phyloP scores from a whole-genome alignment of 257 asterid species.

The Solanum corneliomulleri region DNA sequence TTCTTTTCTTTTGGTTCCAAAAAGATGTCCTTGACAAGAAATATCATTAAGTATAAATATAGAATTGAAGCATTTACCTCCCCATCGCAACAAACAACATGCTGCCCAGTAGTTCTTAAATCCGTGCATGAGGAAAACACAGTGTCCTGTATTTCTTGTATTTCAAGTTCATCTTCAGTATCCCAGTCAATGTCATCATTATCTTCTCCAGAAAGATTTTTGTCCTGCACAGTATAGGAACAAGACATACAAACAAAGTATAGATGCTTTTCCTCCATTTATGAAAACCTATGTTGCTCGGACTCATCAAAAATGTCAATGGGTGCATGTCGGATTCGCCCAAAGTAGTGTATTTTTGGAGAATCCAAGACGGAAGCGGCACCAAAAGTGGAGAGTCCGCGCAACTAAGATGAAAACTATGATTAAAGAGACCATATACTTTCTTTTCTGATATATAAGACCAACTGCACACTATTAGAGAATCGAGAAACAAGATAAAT shows the following conservation, averaged over 20 bases:
- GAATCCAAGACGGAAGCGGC: too few relatives aligned
- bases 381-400: too few relatives aligned
- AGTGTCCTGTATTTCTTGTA: not conserved
- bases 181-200: constrained; percentile 22
- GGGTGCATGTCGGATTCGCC: too few relatives aligned
- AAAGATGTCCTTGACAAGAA: not conserved
- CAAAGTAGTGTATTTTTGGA: too few relatives aligned
- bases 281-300: not conserved
- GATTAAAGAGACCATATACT: not conserved
- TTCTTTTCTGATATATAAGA: not conserved
- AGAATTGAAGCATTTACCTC: not conserved
- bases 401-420: not conserved
- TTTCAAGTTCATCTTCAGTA: constrained; percentile 31
- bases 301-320: too few relatives aligned
- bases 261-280: not conserved
- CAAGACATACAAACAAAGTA: not conserved
- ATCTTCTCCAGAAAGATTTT: constrained; percentile 9
- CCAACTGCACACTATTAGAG: not conserved
- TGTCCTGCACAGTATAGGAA: constrained; percentile 4
- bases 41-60: not conserved
- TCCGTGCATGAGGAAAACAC: not conserved
- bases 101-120: not conserved
- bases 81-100: not conserved
- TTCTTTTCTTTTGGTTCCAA: not conserved
- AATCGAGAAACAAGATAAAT: not conserved